Conservation (phyloP, 2,329 filamentous ascomycete species). For the Sporothrix euskadiensis region DNA sequence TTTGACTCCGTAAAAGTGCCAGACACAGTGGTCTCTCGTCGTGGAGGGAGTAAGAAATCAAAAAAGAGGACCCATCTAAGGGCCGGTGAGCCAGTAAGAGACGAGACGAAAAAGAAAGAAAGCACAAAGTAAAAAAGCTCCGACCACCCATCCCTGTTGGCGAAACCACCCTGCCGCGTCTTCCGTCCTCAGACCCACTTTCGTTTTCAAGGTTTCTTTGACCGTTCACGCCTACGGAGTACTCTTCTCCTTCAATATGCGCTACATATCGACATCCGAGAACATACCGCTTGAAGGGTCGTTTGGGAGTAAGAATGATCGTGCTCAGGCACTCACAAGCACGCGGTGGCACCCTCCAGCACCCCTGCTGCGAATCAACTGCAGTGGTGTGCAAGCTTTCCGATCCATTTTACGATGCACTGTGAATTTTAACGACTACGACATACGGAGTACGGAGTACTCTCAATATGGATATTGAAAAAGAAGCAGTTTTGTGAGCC, state of each 20-base stretch:
- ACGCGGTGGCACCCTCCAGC: not conserved
- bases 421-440: not conserved
- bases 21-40: not conserved
- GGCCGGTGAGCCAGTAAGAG: not conserved
- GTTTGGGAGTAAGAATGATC: not conserved
- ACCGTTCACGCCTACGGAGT: not conserved
- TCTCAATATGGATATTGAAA: not conserved
- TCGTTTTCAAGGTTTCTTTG: not conserved
- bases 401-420: conserved; percentile 17
- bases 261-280: not conserved
- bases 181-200: conserved; percentile 13
- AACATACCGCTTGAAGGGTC: not conserved
- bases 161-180: conserved; percentile 8
- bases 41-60: not conserved
- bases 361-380: conserved; percentile 3
- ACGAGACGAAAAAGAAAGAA: not conserved
- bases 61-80: not conserved
- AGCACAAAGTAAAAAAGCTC: not conserved
- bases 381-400: not conserved
- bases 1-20: not conserved
- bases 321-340: not conserved
- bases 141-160: not conserved
- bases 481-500: not conserved
- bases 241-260: not conserved
- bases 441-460: not conserved